phyloP scores from a whole-genome alignment of 371 early-diverging fungal species.

The Parasitella parasitica region DNA sequence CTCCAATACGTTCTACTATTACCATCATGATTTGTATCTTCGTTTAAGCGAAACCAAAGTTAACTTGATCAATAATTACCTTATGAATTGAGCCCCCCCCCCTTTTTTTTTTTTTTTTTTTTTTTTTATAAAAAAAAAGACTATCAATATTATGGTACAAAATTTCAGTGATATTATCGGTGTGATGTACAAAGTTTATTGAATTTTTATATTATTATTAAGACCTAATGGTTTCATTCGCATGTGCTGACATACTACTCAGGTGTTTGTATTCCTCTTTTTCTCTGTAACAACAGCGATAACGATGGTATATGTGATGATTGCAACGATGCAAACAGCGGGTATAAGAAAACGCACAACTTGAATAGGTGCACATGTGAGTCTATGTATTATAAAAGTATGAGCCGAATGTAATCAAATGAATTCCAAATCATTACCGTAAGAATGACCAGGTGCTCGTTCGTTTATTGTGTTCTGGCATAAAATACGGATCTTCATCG shows the following conservation, averaged over 20 bases:
- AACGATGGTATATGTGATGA: slow-evolving; percentile 47
- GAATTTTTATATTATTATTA: too few species aligned
- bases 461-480: slow-evolving; percentile 51
- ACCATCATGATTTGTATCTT: not conserved
- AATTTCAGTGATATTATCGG: too few species aligned
- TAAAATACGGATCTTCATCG: slow-evolving; percentile 55
- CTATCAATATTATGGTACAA: too few species aligned
- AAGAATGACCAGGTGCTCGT: slow-evolving; percentile 49
- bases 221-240: too few species aligned
- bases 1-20: not conserved
- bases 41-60: not conserved
- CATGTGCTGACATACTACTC: too few species aligned
- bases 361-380: slow-evolving; percentile 53
- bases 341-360: slow-evolving; percentile 48
- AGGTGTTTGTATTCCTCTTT: slow-evolving; percentile 8
- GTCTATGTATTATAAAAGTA: too few species aligned
- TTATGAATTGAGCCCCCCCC: too few species aligned
- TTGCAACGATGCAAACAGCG: slow-evolving; percentile 40
- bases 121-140: too few species aligned
- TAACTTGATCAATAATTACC: not conserved
- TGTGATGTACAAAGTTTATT: too few species aligned
- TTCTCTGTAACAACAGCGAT: slow-evolving; percentile 43
- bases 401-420: not conserved
- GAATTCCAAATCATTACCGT: slow-evolving; percentile 24
- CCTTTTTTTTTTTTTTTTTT: too few species aligned